These are phyloP conservation scores for Oryza australiensis DNA, from an alignment of 176 grass and related monocot species.

Conservation along the genomic window DNA sequence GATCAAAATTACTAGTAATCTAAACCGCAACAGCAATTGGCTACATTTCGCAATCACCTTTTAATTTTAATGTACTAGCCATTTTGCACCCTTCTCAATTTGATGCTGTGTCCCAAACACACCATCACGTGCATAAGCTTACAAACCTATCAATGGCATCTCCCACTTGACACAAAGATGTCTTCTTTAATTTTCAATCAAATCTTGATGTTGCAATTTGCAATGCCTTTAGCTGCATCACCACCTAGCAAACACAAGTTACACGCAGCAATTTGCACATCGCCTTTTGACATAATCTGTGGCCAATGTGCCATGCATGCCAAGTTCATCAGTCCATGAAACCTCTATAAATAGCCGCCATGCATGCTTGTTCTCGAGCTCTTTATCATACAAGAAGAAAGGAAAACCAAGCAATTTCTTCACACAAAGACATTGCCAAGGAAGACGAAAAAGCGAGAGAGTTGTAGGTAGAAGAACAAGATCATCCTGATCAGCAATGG, in stretches of 20 bases:
- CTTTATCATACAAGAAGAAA: background rate
- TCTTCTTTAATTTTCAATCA: conserved; percentile 13
- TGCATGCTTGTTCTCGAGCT: background rate
- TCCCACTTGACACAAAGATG: conserved; percentile 36
- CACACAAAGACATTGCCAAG: background rate
- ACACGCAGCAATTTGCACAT: conserved; percentile 37
- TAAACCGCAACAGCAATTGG: conserved; percentile 17
- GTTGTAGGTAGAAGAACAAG: no score
- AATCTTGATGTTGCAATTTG: conserved; percentile 31
- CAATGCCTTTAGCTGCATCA: background rate
- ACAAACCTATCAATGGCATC: conserved; percentile 1
- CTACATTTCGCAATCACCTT: conserved; percentile 32
- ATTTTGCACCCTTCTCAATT: background rate
- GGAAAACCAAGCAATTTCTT: background rate
- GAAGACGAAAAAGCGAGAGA: background rate
- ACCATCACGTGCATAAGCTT: conserved; percentile 37
- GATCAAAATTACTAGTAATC: background rate
- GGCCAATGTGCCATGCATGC: conserved; percentile 14
- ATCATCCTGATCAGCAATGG: background rate
- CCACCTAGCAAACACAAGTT: conserved; percentile 34
- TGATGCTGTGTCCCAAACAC: conserved; percentile 10
- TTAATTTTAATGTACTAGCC: background rate
- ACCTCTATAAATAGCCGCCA: conserved; percentile 45
- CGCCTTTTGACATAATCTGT: conserved; percentile 37
- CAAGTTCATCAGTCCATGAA: background rate